A percentile compares a stretch with the other conserved stretches of the same genome.
phyloP scores from a whole-genome alignment of 371 early-diverging fungal species.

The Thermomucor indicae-seudaticae region DNA sequence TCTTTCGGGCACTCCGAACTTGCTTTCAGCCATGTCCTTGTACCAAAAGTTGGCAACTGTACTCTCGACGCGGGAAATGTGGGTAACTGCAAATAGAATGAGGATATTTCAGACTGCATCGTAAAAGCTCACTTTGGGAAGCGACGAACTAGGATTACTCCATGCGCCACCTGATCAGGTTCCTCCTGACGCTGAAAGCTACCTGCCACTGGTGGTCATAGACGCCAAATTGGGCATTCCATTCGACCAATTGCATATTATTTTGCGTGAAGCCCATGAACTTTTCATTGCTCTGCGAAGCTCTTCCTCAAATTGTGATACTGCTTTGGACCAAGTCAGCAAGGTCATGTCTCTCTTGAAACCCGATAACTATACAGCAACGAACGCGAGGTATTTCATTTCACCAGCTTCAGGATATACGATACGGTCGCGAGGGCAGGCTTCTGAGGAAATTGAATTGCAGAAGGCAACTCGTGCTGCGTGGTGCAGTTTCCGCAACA shows the following conservation, averaged over 20 bases:
- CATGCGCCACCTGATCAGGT: constrained; percentile 18
- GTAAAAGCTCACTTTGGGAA: not conserved
- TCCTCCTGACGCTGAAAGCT: constrained; percentile 17
- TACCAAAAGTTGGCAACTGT: constrained; percentile 3
- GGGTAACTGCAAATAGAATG: not conserved
- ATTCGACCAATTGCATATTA: not conserved
- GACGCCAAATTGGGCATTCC: constrained; percentile 36
- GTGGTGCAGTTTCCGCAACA: constrained; percentile 16
- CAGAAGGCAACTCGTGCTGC: constrained; percentile 40
- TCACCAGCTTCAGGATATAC: too few species aligned
- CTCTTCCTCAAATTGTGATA: not conserved
- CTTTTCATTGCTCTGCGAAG: constrained; percentile 6
- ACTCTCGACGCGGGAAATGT: not conserved
- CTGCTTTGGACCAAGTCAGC: constrained; percentile 20
- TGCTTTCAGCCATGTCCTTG: too few species aligned
- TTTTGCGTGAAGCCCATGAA: constrained; percentile 24
- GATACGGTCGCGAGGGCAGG: too few species aligned
- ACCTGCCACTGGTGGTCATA: constrained; percentile 27
- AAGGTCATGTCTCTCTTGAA: constrained; percentile 42
- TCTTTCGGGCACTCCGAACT: too few species aligned
- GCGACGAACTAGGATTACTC: constrained; percentile 35
- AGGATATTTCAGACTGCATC: not conserved
- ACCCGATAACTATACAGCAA: constrained; percentile 54
- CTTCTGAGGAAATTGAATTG: not conserved
- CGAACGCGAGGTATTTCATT: constrained; percentile 45